Conservation (phyloP, 371 early-diverging fungal species). For the Apophysomyces sp. region DNA sequence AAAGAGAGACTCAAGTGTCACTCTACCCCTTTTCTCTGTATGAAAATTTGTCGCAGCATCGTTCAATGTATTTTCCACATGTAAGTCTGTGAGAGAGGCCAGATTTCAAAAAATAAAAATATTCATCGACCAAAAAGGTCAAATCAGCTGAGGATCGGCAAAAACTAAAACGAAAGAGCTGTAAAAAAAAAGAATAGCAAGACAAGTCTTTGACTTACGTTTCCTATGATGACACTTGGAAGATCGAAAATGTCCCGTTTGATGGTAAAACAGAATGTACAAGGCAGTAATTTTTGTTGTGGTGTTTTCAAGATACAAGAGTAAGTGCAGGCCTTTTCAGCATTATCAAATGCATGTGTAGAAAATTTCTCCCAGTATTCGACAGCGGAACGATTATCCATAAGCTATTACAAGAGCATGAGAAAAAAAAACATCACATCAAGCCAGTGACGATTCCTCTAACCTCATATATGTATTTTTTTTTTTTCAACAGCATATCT, state of each 20-base stretch:
- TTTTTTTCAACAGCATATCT: constrained; percentile 69
- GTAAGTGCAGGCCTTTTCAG: constrained; percentile 78
- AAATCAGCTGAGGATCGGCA: constrained; percentile 26
- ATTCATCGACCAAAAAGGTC: no score
- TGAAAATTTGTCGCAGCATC: no score
- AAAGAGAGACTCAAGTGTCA: no score
- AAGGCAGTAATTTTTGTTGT: constrained; percentile 66
- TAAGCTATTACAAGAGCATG: constrained; percentile 52
- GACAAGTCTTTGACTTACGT: constrained; percentile 37
- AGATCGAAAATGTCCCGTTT: constrained; percentile 91
- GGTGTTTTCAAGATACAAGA: constrained; percentile 74
- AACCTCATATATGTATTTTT: constrained; percentile 82
- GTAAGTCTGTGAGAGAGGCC: no score
- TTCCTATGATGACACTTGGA: constrained; percentile 84
- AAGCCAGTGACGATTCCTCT: no score
- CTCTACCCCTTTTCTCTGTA: no score
- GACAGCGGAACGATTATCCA: constrained; percentile 87
- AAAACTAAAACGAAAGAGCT: constrained; percentile 6
- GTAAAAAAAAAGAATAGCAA: neutral
- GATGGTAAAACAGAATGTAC: constrained; percentile 91
- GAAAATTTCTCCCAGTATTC: constrained; percentile 93
- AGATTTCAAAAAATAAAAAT: no score
- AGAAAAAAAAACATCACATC: no score
- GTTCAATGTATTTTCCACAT: no score
- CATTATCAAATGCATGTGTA: constrained; percentile 87